Base-by-base conservation (phyloP, 1,139 yeast genomes). In the Debaryomycetaceae sp. region DNA sequence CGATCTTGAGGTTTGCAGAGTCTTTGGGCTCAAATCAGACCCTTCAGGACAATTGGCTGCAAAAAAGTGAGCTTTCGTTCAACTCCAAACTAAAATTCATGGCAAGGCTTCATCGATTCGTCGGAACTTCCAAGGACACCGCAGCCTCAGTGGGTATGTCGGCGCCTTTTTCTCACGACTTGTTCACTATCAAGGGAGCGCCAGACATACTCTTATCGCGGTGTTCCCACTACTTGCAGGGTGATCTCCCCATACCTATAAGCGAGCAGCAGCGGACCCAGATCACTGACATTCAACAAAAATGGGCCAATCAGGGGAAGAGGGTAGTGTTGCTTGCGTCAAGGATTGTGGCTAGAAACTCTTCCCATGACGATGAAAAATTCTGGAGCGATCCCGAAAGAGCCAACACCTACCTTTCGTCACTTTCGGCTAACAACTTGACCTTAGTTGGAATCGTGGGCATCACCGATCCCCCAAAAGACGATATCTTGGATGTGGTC, bases 391-490 rank as follows among this genome's bases (percentile, higher is more conserved):
- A 33, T n/a, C 14, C 34, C n/a, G 24, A 8, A 11, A 12, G 16
- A 8, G 14, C 31, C 16, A 16, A 33, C 5, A 21, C 19, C 3
- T 33, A 21, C 17, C 24, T 33, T 3, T 30, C 30, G 7, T 7
- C 27, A 10, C 25, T 33, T 10, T 16, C 45, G n/a, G 25, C 38
- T 5, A 25, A 35, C 4, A 46, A 44, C 13, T 42, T 58, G 29
- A 47, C 51, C 2, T 51, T 71, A 25, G 51, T 59, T 23, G 78
- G 78, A 6, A 38, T 73, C 30, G 49, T 70, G 23, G 77, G 73
- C 16, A 66, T 73, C 25, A 61, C 63, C 27, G 78, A 72, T 42
- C 78, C 78, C 9, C 75, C 74, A 27, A 58, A 71, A 40, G 60
- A 57, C 26, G 70, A 59, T 19, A 61, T 69, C 27, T 57, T 53